These are phyloP conservation scores for Gossypium ekmanianum DNA, from an alignment of 345 rosid species.

Conservation along the genomic window DNA sequence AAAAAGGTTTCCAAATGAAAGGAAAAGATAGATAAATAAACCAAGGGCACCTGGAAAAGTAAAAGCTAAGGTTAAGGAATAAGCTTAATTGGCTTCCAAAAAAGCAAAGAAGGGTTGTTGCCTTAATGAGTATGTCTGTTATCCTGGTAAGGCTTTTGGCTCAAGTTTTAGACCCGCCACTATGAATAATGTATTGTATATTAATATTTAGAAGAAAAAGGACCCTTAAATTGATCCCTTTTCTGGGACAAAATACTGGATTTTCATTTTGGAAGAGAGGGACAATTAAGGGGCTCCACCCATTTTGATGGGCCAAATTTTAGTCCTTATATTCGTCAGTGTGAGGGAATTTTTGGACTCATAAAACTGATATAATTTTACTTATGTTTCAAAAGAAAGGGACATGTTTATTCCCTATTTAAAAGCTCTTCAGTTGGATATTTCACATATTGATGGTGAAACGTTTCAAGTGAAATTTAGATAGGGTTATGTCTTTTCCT, in stretches of 20 bases:
- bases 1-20: conserved; percentile 32
- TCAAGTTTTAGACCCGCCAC: conserved; percentile 20
- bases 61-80: neutral
- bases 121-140: conserved; percentile 36
- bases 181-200: neutral
- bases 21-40: conserved; percentile 9
- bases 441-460: neutral
- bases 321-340: conserved; percentile 7
- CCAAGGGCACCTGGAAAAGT: conserved; percentile 14
- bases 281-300: conserved; percentile 23
- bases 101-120: conserved; percentile 24
- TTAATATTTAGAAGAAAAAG: neutral
- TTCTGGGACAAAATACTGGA: neutral
- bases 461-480: neutral
- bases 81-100: conserved; percentile 15
- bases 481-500: no score
- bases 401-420: conserved; percentile 9
- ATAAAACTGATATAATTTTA: neutral
- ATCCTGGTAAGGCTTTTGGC: conserved; percentile 21
- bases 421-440: conserved; percentile 1
- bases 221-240: neutral
- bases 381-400: conserved; percentile 20
- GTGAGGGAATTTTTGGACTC: conserved; percentile 20
- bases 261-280: neutral
- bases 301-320: conserved; percentile 17